Evolutionary conservation across 176 grass and related monocot species (phyloP).

Genomic region (Miscanthus lutarioriparius): DNA sequence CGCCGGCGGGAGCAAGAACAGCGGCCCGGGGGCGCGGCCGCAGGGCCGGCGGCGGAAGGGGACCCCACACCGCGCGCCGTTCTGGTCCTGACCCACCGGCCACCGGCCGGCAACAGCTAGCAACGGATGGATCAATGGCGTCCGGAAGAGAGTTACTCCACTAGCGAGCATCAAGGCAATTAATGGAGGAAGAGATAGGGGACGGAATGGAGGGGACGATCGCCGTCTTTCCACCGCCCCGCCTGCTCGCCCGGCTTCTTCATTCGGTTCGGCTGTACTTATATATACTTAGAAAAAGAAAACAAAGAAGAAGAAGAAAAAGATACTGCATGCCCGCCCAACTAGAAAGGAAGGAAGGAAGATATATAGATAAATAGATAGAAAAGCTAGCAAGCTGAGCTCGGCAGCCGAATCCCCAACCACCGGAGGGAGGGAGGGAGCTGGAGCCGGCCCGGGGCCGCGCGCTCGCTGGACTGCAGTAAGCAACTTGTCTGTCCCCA

Average conservation of each 20-base stretch:
- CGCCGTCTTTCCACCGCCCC: neutral
- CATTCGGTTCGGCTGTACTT: slow-evolving; percentile 7
- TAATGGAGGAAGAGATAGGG: neutral
- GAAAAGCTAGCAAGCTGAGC: slow-evolving; percentile 11
- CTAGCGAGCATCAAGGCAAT: neutral
- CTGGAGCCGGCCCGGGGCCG: neutral
- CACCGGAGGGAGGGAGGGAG: neutral
- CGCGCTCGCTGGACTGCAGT: slow-evolving; percentile 26
- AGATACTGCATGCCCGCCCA: slow-evolving; percentile 13
- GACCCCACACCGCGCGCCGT: slow-evolving; percentile 68
- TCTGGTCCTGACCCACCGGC: slow-evolving; percentile 48
- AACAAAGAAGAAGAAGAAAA: neutral
- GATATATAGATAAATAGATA: slow-evolving; percentile 17
- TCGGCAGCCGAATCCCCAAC: slow-evolving; percentile 28
- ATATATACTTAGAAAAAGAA: neutral
- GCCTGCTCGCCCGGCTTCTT: neutral
- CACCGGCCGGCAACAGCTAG: neutral
- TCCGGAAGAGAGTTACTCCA: neutral
- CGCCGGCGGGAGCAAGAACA: slow-evolving; percentile 22
- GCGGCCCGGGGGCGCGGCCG: slow-evolving; percentile 7
- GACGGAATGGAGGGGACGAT: neutral
- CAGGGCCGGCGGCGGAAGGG: slow-evolving; percentile 67
- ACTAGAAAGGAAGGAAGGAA: neutral
- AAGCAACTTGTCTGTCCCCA: slow-evolving; percentile 30
- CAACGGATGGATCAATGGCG: neutral